These are phyloP conservation scores for Tylopilus sp. DNA, from an alignment of 768 basidiomycete species.

Conservation along the genomic window DNA sequence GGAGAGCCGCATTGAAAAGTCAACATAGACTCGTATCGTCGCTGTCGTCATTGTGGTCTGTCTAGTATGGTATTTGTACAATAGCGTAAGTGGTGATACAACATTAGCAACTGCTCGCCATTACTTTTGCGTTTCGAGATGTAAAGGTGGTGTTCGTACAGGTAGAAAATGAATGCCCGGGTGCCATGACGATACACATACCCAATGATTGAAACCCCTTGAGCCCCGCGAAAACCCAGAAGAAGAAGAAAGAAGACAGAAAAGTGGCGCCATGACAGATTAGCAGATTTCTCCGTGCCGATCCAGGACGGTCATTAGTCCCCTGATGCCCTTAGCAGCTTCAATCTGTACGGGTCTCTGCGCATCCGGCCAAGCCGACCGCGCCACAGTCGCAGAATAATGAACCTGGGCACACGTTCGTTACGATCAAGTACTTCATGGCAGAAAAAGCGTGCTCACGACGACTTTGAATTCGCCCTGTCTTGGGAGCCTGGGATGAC, in stretches of 20 bases:
- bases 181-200: conserved; percentile 22
- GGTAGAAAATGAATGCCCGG: neutral
- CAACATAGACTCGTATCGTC: conserved; percentile 9
- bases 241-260: neutral
- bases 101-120: conserved; percentile 19
- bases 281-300: conserved; percentile 29
- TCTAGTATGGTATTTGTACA: conserved; percentile 15
- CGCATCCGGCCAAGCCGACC: conserved; percentile 34
- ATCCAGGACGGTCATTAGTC: conserved; percentile 37
- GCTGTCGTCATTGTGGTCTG: conserved; percentile 5
- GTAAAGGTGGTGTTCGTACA: conserved; percentile 16
- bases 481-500: conserved; percentile 28
- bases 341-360: conserved; percentile 35
- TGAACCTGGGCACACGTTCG: conserved; percentile 27
- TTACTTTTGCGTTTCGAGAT: conserved; percentile 9
- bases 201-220: conserved; percentile 16
- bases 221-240: conserved; percentile 14
- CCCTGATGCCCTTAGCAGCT: conserved; percentile 34
- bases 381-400: conserved; percentile 36
- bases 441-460: conserved; percentile 18
- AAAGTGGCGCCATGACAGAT: neutral
- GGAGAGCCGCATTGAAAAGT: conserved; percentile 70
- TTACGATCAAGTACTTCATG: conserved; percentile 7
- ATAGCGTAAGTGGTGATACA: conserved; percentile 29
- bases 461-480: conserved; percentile 34